Base-by-base conservation (phyloP, 2,329 filamentous ascomycete species). In the Monosporascus sp. region DNA sequence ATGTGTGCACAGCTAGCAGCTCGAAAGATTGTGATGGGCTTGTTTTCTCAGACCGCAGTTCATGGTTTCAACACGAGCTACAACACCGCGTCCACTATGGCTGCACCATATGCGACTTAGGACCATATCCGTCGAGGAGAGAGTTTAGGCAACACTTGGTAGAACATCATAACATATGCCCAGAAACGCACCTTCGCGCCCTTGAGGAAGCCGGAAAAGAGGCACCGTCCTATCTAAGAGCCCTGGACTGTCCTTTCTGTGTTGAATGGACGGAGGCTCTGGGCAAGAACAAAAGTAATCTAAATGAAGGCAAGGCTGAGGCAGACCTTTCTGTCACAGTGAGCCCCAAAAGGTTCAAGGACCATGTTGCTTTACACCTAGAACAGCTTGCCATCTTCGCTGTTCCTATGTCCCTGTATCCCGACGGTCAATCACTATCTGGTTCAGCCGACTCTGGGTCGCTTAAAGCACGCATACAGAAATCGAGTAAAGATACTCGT, bases 41-140 rank as follows among this genome's bases (percentile, higher is more conserved):
- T 24, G 58, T 68, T 51, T 70, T 70, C 48, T 55, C 52, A 4
- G 64, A 60, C 48, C 56, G 63, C 2, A 58, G 64, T 35, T 58
- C 65, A 22, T 70, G 67, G 66, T 70, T 68, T 18, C 45, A 61
- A 7, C 68, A 70, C 44, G 66, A 70, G 49, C 44, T 70, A 17
- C 59, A 66, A n/a, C 66, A 70, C 49, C 51, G 66, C 45, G 49
- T 56, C 44, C 57, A 63, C 38, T 71, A 63, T 59, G 48, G 26
- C 1, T 70, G 66, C 43, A 47, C 55, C 9, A 49, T 59, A 3
- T 69, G 66, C 24, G 44, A 51, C 1, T 18, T 55, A 2, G 40
- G 26, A 0, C 44, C 55, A 9, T 59, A 59, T 38, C 7, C 28
- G 17, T 58, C 51, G 26, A 50, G 40, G n/a, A 47, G 20, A 1